Percentiles rank a stretch among this genome's conserved stretches.
Conservation (phyloP, 1,284 basidiomycete genomes). For the Apiotrichum laibachii region DNA sequence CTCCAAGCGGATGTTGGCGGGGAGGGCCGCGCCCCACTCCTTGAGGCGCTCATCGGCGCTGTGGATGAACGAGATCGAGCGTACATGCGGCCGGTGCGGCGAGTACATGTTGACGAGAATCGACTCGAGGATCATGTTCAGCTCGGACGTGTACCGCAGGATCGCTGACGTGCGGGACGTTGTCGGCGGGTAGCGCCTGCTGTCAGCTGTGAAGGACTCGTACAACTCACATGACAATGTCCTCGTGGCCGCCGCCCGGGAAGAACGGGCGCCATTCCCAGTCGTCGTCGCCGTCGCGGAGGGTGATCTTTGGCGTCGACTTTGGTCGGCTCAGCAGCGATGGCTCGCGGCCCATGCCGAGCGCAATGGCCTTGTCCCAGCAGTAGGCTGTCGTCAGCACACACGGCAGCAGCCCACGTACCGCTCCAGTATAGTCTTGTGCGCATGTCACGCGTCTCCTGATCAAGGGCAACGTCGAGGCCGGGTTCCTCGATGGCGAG, state of each 20-base stretch:
- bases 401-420: background rate
- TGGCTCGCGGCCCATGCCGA: constrained; percentile 28
- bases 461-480: constrained; percentile 22
- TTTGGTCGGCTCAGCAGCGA: constrained; percentile 12
- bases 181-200: constrained; percentile 1
- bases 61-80: constrained; percentile 21
- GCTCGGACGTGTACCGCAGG: constrained; percentile 16
- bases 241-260: constrained; percentile 1
- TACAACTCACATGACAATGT: background rate
- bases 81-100: constrained; percentile 26
- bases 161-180: constrained; percentile 1
- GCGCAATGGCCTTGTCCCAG: constrained; percentile 24
- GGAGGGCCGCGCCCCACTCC: constrained; percentile 15
- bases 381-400: constrained; percentile 12
- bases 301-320: constrained; percentile 9
- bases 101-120: constrained; percentile 32
- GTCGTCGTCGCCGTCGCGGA: constrained; percentile 18
- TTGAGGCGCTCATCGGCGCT: constrained; percentile 14
- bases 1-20: constrained; percentile 9
- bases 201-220: background rate
- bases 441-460: constrained; percentile 24
- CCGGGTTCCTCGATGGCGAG: constrained; percentile 25
- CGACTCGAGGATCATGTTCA: constrained; percentile 28
- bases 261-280: constrained; percentile 20
- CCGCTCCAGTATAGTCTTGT: constrained; percentile 25